Evolutionary conservation across 1,139 yeast species (phyloP), one percentile per base, ranked within the genome.

Genomic region (Wickerhamomyces sp.): DNA sequence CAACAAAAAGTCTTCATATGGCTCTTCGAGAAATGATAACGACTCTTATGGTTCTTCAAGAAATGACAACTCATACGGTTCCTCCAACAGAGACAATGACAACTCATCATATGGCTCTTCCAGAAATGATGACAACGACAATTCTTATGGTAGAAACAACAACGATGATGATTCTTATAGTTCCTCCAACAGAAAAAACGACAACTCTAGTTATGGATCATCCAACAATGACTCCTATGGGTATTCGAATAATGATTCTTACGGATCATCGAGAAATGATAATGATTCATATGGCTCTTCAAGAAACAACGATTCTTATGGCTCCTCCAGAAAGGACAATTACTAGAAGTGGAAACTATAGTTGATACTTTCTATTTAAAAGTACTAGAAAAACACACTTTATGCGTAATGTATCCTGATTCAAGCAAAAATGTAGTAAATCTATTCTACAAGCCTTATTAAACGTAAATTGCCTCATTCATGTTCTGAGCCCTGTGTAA

Each of bases 21-120:
- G 29, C 29, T 27, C 29, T 10, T 37, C 41, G 7, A 21, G 13
- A 13, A 21, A 10, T 8, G 14, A 25, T 16, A 21, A 30, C 18
- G 28, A 31, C 31, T 34, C 41, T 10, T 35, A 40, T 33, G 39
- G 36, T 9, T 38, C 41, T 14, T 38, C 44, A 18, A 35, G 15
- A 15, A 25, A 34, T 15, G 36, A 38, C 13, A 30, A 28, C 32
- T 40, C 42, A 12, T 39, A 39, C 19, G 42, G 42, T 20, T 39
- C 42, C 19, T n/a, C n/a, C n/a, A n/a, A n/a, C n/a, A 26, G 27
- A 24, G 13, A 24, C 29, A n/a, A 15, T 14, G 17, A 27, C 17
- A n/a, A n/a, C n/a, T n/a, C n/a, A n/a, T 27, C 29, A 5, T 24
- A 24, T 14, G 29, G 29, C 17, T 14, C 16, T 27, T 25, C 28